These are phyloP conservation scores for Xanthoceras sorbifolium DNA, from an alignment of 345 rosid species.

Conservation along the genomic window DNA sequence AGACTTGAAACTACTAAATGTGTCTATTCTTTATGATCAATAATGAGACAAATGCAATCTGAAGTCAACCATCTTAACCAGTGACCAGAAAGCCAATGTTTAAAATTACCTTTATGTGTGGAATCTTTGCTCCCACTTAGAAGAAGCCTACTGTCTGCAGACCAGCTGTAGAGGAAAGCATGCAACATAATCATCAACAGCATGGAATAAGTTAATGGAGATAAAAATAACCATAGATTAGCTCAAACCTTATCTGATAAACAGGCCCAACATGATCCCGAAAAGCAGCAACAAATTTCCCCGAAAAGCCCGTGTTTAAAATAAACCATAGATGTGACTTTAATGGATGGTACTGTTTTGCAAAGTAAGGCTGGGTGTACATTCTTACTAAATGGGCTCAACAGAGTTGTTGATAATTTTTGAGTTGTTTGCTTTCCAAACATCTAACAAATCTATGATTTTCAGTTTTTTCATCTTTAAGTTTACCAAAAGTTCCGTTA, in stretches of 20 bases:
- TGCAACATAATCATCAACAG: conserved; percentile 21
- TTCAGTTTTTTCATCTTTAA: no score
- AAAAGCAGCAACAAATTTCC: conserved; percentile 80
- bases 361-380: no score
- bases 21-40: neutral
- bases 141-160: conserved; percentile 95
- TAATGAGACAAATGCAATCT: neutral
- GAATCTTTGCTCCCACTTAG: conserved; percentile 97
- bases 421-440: neutral
- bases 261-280: conserved; percentile 95
- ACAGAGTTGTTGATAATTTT: no score
- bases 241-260: conserved; percentile 76
- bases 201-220: neutral
- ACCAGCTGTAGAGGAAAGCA: conserved; percentile 63
- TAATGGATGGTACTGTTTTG: no score
- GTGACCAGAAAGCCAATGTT: neutral
- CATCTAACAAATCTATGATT: neutral
- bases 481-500: neutral
- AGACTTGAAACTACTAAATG: neutral
- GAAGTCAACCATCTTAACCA: neutral
- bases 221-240: conserved; percentile 7
- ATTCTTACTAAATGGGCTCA: no score
- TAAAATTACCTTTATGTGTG: conserved; percentile 69
- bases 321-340: no score
- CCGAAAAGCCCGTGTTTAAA: no score